Base-by-base conservation (phyloP, 805 yeast genomes). In the Henningerozyma blattae region DNA sequence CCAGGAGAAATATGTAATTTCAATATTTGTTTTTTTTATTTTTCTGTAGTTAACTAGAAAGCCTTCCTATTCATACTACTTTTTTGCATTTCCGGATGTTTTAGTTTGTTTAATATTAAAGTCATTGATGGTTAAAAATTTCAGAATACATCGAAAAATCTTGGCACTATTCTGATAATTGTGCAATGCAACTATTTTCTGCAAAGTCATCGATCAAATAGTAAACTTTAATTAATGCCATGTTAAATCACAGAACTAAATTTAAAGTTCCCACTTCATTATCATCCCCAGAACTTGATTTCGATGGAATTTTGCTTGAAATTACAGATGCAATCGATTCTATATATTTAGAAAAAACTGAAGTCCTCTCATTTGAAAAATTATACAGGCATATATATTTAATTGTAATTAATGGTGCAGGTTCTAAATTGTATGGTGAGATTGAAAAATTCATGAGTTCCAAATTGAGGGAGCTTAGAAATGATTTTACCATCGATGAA, bases 311-410 rank as follows among this genome's bases (percentile, higher is more conserved):
- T 0, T 85, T 95, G 94, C 47, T 49, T 1, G 61, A 71, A 0
- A 59, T 86, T 15, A 57, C 77, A 6, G 62, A 67, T 26, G 94
- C 95, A 15, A 77, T 86, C 24, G 57, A 50, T 13, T 80, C 78
- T 45, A 86, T 87, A 35, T 80, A 76, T 47, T 64, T 67, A 28
- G 75, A 81, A 45, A 73, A 80, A 47, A 86, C 86, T 6, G 71
- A 82, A 3, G 68, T 70, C 36, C 60, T 86, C 18, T 80, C 91
- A 1, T 86, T 83, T 50, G 95, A 86, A 47, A 83, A 77, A 43
- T 64, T 86, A 0, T 87, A 87, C 53, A 61, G 93, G 34, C 74
- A 75, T 18, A 82, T 93, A 0, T 86, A 86, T 52, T 72, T 75
- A 22, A 48, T 85, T 31, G 94, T 85, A 2, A 57, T 85, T 20